phyloP scores from a whole-genome alignment of 2,329 filamentous ascomycete species.

The Didymosphaeria variabile region DNA sequence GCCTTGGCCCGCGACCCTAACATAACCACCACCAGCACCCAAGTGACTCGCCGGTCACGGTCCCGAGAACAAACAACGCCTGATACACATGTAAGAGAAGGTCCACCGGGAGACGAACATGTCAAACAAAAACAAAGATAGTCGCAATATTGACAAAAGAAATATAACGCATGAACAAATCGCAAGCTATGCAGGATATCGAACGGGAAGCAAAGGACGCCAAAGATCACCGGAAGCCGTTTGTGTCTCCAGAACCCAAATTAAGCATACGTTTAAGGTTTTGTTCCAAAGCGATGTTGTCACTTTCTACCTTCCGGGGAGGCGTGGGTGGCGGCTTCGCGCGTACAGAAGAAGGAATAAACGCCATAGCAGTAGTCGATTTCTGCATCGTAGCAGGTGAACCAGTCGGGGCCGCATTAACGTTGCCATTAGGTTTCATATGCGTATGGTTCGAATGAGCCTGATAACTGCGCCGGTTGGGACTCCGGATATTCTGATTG shows the following conservation, averaged over 20 bases:
- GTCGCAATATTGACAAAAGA: slow-evolving; percentile 34
- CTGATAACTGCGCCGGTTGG: slow-evolving; percentile 33
- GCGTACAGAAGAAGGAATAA: slow-evolving; percentile 48
- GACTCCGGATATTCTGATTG: slow-evolving; percentile 33
- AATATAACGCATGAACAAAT: slow-evolving; percentile 25
- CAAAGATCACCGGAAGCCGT: slow-evolving; percentile 33
- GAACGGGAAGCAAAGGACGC: slow-evolving; percentile 17
- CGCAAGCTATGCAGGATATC: slow-evolving; percentile 39
- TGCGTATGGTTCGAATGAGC: slow-evolving; percentile 37
- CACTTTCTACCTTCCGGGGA: slow-evolving; percentile 25
- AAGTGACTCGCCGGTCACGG: slow-evolving; percentile 25
- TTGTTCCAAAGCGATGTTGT: slow-evolving; percentile 44
- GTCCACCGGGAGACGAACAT: slow-evolving; percentile 21
- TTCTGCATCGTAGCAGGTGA: slow-evolving; percentile 30
- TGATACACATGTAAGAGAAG: slow-evolving; percentile 21
- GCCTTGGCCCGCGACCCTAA: slow-evolving; percentile 15
- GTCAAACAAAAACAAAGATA: slow-evolving; percentile 27
- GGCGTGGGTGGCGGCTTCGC: slow-evolving; percentile 39
- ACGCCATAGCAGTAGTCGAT: slow-evolving; percentile 41
- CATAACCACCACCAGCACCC: slow-evolving; percentile 22
- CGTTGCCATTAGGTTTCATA: slow-evolving; percentile 21
- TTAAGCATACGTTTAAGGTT: slow-evolving; percentile 50
- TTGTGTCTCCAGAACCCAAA: slow-evolving; percentile 33
- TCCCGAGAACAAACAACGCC: slow-evolving; percentile 26
- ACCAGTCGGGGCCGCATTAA: slow-evolving; percentile 20